Evolutionary conservation across 805 yeast genomes (phyloP).

Genomic region (Wickerhamiella alocasiicola): DNA sequence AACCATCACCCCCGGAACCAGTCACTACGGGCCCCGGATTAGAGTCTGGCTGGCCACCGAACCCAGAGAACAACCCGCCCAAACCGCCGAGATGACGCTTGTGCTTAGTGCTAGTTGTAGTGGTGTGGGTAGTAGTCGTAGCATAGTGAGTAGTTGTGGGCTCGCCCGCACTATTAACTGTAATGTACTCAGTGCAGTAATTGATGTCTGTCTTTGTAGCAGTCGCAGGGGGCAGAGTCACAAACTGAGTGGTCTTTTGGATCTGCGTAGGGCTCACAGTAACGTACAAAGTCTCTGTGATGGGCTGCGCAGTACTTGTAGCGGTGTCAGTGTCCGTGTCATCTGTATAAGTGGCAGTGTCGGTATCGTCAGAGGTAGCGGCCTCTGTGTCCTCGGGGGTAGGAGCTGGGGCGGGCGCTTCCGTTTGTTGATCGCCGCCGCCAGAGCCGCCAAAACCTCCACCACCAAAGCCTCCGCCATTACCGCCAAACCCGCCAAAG

Average conservation of each 20-base stretch:
- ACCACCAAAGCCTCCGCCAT: neutral
- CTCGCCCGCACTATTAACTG: neutral
- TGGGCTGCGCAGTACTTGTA: neutral
- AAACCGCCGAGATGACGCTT: too few species aligned
- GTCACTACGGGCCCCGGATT: too few species aligned
- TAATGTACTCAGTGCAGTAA: neutral
- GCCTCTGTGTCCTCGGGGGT: neutral
- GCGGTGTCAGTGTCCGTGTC: neutral
- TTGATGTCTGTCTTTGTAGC: neutral
- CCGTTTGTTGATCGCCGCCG: too few species aligned
- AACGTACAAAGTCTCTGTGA: neutral
- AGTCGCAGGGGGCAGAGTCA: neutral
- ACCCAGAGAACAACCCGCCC: too few species aligned
- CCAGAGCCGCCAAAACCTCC: too few species aligned
- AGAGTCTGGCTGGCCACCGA: too few species aligned
- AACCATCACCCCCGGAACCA: too few species aligned
- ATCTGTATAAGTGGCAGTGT: neutral
- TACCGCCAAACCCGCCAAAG: neutral
- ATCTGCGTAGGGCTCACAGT: conserved; percentile 1
- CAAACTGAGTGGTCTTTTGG: neutral
- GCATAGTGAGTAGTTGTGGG: neutral
- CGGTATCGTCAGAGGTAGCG: neutral
- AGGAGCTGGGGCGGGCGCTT: neutral
- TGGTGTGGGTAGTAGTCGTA: neutral
- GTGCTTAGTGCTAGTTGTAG: neutral